phyloP scores from a whole-genome alignment of 768 basidiomycete species.

The Auricularia sp. region DNA sequence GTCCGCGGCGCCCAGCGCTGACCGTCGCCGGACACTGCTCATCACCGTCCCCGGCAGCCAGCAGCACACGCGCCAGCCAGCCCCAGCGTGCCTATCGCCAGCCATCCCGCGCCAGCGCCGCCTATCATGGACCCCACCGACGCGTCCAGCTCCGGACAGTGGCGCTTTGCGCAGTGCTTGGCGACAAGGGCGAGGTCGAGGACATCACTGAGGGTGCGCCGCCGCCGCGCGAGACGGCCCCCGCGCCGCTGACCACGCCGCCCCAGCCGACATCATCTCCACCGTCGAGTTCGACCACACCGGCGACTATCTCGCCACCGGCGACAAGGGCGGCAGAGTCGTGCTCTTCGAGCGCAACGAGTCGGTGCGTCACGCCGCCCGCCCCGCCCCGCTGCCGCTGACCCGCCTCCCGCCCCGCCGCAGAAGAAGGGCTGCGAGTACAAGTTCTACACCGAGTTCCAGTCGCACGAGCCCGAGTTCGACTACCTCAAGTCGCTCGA shows the following conservation, averaged over 20 bases:
- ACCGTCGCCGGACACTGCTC: background rate
- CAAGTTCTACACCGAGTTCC: conserved; percentile 99
- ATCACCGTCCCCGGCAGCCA: background rate
- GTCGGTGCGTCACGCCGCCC: conserved; percentile 46
- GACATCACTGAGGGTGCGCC: conserved; percentile 94
- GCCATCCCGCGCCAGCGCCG: conserved; percentile 12
- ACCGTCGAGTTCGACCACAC: conserved; percentile 99
- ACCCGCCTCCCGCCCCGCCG: conserved; percentile 15
- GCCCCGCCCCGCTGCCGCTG: background rate
- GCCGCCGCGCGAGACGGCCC: conserved; percentile 8
- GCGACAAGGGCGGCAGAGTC: conserved; percentile 98
- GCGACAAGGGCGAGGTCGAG: conserved; percentile 98
- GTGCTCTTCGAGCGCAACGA: conserved; percentile 98
- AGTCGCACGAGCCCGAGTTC: conserved; percentile 99
- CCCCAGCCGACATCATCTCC: conserved; percentile 96
- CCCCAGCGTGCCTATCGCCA: conserved; percentile 19
- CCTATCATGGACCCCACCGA: conserved; percentile 62
- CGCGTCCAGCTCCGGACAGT: conserved; percentile 74
- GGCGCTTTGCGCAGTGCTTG: conserved; percentile 99
- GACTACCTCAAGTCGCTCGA: conserved; percentile 99
- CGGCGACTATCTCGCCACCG: conserved; percentile 97
- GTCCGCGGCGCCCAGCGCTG: too few relatives aligned
- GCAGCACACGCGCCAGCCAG: background rate
- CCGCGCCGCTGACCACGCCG: conserved; percentile 10
- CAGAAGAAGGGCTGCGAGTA: conserved; percentile 99